Base-by-base conservation (phyloP, 164 flowering plant genomes). In the Malania oleifera region DNA sequence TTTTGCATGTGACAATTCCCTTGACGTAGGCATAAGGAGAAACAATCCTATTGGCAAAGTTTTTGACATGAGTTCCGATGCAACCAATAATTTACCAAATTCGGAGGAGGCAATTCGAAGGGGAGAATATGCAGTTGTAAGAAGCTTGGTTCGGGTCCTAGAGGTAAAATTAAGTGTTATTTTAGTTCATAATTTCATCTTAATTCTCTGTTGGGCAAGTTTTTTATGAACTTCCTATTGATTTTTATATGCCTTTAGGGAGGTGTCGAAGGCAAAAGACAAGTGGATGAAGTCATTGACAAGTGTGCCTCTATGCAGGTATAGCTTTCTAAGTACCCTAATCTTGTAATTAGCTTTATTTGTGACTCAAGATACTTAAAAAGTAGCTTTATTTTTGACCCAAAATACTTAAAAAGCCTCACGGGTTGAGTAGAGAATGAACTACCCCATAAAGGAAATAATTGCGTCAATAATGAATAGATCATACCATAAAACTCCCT, bases 291-390 rank as follows among this genome's bases (percentile, higher is more conserved):
- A 79, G 96, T 92, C 63, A 89, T 92, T 72, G 98, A 92, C 74
- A 85, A 75, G 74, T 92, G 98, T 77, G 70, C 98, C 45, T 77
- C 98, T 46, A 92, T 92, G 98, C 98, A 92, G 96, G 98, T 92
- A 68, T 52, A 23, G 7, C 25, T 59, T 50, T 65, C 49, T 22
- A 12, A 53, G 26, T 56, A 14, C 12, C 18, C 26, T 25, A 38
- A 50, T 24, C 27, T n/a, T n/a, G n/a, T n/a, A n/a, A n/a, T n/a
- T n/a, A n/a, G n/a, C n/a, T n/a, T n/a, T n/a, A n/a, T n/a, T n/a
- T n/a, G n/a, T n/a, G n/a, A n/a, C n/a, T n/a, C n/a, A n/a, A n/a
- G n/a, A n/a, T n/a, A n/a, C n/a, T n/a, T n/a, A n/a, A n/a, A n/a
- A n/a, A n/a, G n/a, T n/a, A n/a, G n/a, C n/a, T n/a, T n/a, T n/a